Evolutionary conservation across 1,139 yeast species (phyloP).

Genomic region (Geotrichum cucujoidarum): DNA sequence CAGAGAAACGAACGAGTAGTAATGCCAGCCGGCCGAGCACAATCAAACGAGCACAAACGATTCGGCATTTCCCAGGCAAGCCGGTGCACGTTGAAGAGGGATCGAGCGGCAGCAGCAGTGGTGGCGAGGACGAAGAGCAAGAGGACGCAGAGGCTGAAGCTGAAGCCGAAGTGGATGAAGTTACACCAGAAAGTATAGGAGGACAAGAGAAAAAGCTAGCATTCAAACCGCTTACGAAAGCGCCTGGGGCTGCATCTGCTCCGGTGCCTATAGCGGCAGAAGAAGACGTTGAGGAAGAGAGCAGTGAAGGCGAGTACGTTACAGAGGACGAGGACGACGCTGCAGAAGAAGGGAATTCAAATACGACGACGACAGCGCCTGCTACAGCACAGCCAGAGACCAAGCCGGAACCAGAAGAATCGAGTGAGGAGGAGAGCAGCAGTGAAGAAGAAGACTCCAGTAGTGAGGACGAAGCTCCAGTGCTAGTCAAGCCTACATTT

Average conservation of each 20-base stretch:
- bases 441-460: conserved; percentile 7
- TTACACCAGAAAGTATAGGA: conserved; percentile 21
- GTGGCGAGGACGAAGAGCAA: conserved; percentile 19
- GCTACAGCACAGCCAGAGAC: conserved; percentile 4
- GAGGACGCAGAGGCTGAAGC: conserved; percentile 20
- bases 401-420: conserved; percentile 7
- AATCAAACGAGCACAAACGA: conserved; percentile 3
- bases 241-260: no score
- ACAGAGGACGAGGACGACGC: conserved; percentile 22
- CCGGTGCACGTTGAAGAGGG: conserved; percentile 16
- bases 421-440: conserved; percentile 3
- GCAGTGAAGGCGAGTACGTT: conserved; percentile 20
- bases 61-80: conserved; percentile 29
- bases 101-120: conserved; percentile 16
- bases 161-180: conserved; percentile 28
- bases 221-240: neutral
- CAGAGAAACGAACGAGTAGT: conserved; percentile 3
- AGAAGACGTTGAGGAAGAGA: conserved; percentile 16
- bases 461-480: conserved; percentile 15
- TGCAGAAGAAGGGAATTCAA: conserved; percentile 17
- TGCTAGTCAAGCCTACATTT: conserved; percentile 16
- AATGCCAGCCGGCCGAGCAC: neutral
- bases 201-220: conserved; percentile 16
- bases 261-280: neutral
- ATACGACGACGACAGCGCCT: neutral